Percentiles rank a stretch among this genome's conserved stretches.
phyloP scores from a whole-genome alignment of 225 moss, liverwort and hornwort genomes.

The Sphagnum tenellum region DNA sequence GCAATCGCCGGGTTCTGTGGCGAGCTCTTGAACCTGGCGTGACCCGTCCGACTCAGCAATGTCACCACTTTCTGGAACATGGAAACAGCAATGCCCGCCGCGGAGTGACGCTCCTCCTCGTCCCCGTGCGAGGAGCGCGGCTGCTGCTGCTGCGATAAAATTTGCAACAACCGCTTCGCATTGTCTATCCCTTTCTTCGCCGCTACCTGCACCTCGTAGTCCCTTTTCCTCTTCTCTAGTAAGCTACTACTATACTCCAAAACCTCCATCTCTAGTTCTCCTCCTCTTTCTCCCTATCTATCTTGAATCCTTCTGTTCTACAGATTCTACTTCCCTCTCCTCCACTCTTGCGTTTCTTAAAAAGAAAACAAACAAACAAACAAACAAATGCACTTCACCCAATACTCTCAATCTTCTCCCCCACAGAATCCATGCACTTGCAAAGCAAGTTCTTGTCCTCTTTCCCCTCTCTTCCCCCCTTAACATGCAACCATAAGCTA shows the following conservation, averaged over 20 bases:
- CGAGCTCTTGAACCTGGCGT: conserved; percentile 52
- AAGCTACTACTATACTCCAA: conserved; percentile 6
- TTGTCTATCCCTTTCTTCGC: conserved; percentile 13
- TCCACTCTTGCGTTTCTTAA: too few relatives aligned
- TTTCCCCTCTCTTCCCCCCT: too few relatives aligned
- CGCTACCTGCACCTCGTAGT: conserved; percentile 15
- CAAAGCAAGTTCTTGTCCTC: too few relatives aligned
- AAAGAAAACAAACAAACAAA: too few relatives aligned
- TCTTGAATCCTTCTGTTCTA: too few relatives aligned
- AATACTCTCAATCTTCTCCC: too few relatives aligned
- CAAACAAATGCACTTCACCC: too few relatives aligned
- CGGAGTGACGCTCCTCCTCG: conserved; percentile 15
- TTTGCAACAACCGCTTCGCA: conserved; percentile 16
- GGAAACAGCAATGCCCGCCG: conserved; percentile 38
- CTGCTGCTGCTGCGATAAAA: conserved; percentile 1
- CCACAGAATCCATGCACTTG: too few relatives aligned
- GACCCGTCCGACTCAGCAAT: conserved; percentile 49
- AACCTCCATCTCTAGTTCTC: conserved; percentile 3
- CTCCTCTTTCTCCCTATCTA: too few relatives aligned
- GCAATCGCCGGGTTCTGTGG: conserved; percentile 1
- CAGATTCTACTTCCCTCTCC: too few relatives aligned
- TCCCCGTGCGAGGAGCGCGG: not conserved
- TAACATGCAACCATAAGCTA: too few relatives aligned
- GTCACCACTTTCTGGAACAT: conserved; percentile 62
- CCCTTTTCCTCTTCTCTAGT: conserved; percentile 7